A percentile compares a stretch with the other conserved stretches of the same genome.
Evolutionary conservation across 352 stramenopile genomes (phyloP).

Genomic region (Phytophthora cactorum): DNA sequence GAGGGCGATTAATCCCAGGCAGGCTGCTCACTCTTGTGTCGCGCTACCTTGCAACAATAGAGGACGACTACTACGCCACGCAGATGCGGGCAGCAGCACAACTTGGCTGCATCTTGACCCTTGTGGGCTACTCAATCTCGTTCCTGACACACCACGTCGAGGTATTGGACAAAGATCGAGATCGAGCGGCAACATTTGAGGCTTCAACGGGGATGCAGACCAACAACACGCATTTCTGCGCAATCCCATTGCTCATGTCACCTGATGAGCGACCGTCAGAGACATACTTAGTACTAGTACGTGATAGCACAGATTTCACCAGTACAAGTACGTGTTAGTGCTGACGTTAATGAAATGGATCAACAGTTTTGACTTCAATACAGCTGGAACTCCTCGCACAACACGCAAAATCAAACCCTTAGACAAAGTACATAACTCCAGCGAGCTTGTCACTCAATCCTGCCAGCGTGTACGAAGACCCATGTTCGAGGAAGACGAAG

Average conservation of each 20-base stretch:
- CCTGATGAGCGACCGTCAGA: slow-evolving; percentile 14
- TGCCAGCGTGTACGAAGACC: slow-evolving; percentile 3
- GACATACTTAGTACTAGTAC: background rate
- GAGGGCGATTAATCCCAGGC: background rate
- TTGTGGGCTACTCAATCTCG: slow-evolving; percentile 58
- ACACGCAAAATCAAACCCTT: background rate
- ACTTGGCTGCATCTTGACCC: slow-evolving; percentile 57
- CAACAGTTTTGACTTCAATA: no score
- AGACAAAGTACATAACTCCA: slow-evolving; percentile 9
- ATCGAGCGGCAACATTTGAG: slow-evolving; percentile 27
- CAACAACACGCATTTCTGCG: slow-evolving; percentile 28
- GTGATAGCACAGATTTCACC: slow-evolving; percentile 19
- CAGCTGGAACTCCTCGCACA: no score
- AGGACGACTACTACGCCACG: slow-evolving; percentile 34
- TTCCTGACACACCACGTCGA: slow-evolving; percentile 48
- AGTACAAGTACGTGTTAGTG: no score
- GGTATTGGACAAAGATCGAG: slow-evolving; percentile 15
- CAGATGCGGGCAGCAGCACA: slow-evolving; percentile 55
- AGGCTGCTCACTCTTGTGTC: background rate
- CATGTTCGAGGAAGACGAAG: slow-evolving; percentile 3
- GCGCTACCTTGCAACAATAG: slow-evolving; percentile 7
- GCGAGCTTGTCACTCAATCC: slow-evolving; percentile 1
- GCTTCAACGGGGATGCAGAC: slow-evolving; percentile 25
- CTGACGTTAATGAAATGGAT: no score
- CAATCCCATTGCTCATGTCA: slow-evolving; percentile 31